Conservation (phyloP, 768 basidiomycete genomes). For the Suillus subalutaceus region DNA sequence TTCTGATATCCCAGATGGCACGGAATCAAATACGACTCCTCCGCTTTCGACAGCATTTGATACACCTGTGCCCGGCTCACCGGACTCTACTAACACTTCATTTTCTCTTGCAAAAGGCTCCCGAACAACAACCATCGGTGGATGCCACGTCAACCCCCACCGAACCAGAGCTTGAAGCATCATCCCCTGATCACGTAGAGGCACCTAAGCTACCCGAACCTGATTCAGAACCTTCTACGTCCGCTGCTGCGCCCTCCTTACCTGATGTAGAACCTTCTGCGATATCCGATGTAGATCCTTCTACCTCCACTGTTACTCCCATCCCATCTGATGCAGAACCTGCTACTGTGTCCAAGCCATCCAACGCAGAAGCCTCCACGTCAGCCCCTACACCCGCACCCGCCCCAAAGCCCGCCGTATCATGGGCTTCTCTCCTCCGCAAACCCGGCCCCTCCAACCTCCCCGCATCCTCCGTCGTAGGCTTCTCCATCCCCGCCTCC, state of each 20-base stretch:
- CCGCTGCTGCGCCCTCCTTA: slow-evolving; percentile 1
- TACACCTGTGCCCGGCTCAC: slow-evolving; percentile 54
- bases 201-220: neutral
- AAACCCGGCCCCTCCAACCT: slow-evolving; percentile 48
- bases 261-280: slow-evolving; percentile 9
- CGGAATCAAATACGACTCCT: slow-evolving; percentile 51
- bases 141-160: neutral
- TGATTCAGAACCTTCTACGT: slow-evolving; percentile 7
- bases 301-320: neutral
- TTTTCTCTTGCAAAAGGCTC: slow-evolving; percentile 43
- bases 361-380: neutral
- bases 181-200: slow-evolving; percentile 19
- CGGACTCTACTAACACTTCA: slow-evolving; percentile 62
- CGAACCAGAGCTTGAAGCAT: slow-evolving; percentile 17
- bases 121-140: slow-evolving; percentile 10
- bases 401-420: slow-evolving; percentile 47
- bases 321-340: slow-evolving; percentile 6
- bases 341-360: slow-evolving; percentile 2
- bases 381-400: slow-evolving; percentile 16
- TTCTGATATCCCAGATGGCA: slow-evolving; percentile 39
- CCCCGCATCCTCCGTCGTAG: slow-evolving; percentile 72
- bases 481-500: slow-evolving; percentile 70
- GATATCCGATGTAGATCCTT: slow-evolving; percentile 6
- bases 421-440: slow-evolving; percentile 76
- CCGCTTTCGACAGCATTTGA: slow-evolving; percentile 53